phyloP scores from a whole-genome alignment of 257 asterid genomes.

The Coffea canephora region DNA sequence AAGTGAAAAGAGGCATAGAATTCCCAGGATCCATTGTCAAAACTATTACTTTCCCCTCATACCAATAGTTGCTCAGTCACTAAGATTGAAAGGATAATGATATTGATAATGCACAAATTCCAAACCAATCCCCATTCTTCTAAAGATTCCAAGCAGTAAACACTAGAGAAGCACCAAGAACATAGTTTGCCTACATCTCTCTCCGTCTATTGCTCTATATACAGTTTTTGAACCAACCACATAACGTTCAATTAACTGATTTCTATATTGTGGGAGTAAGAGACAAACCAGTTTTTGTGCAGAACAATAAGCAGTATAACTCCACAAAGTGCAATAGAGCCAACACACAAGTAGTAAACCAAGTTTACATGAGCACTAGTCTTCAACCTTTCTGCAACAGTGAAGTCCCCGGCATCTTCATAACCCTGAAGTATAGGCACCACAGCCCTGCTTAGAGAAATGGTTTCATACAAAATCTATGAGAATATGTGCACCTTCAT shows the following conservation, averaged over 20 bases:
- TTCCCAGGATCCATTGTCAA: too few species aligned
- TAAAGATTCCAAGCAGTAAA: background rate
- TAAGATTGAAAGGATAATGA: background rate
- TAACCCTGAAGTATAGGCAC: constrained; percentile 85
- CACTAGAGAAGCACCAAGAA: background rate
- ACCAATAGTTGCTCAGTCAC: background rate
- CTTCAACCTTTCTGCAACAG: constrained; percentile 58
- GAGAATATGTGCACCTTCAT: constrained; percentile 27
- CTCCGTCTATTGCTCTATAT: background rate
- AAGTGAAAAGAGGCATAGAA: too few species aligned
- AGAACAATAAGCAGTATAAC: constrained; percentile 49
- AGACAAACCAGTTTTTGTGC: constrained; percentile 56
- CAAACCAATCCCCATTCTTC: background rate
- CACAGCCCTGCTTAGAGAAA: constrained; percentile 76
- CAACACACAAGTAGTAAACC: constrained; percentile 57
- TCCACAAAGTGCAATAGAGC: constrained; percentile 56
- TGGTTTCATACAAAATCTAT: constrained; percentile 38
- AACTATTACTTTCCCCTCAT: too few species aligned
- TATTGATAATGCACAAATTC: background rate
- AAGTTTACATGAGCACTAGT: constrained; percentile 70
- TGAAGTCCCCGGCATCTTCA: constrained; percentile 90
- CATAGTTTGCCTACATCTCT: background rate
- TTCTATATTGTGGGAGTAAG: constrained; percentile 13
- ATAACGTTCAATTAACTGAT: background rate
- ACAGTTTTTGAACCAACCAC: background rate